A percentile compares a stretch with the other conserved stretches of the same genome.
These are phyloP conservation scores for Chernovozyma aurita DNA, from an alignment of 1,139 yeast genomes.

Conservation along the genomic window DNA sequence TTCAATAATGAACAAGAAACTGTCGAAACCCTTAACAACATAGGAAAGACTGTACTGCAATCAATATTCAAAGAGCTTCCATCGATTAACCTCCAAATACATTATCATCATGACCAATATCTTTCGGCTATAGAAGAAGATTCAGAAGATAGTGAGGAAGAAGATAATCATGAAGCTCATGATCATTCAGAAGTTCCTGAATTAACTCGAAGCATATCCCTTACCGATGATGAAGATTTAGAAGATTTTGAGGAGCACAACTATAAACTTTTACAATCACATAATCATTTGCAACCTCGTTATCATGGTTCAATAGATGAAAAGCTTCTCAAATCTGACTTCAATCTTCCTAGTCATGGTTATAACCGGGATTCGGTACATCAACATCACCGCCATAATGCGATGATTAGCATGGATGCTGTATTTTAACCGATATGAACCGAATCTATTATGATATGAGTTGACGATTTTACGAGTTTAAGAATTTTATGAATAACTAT, in stretches of 20 bases:
- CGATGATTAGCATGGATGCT: slow-evolving; percentile 5
- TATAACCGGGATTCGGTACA: too few relatives aligned
- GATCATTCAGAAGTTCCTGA: slow-evolving; percentile 4
- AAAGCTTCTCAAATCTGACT: not conserved
- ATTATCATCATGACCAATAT: not conserved
- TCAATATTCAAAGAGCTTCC: slow-evolving; percentile 4
- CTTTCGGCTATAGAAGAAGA: slow-evolving; percentile 4
- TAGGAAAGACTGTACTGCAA: slow-evolving; percentile 2
- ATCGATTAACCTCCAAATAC: slow-evolving; percentile 1
- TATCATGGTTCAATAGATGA: too few relatives aligned
- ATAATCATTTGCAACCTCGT: not conserved
- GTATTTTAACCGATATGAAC: slow-evolving; percentile 1
- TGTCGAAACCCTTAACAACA: too few relatives aligned
- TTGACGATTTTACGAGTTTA: too few relatives aligned
- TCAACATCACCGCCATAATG: slow-evolving; percentile 6
- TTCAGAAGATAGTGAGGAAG: slow-evolving; percentile 5
- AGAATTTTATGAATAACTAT: too few relatives aligned
- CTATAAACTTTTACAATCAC: slow-evolving; percentile 2
- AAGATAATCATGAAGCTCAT: too few relatives aligned
- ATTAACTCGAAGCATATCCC: slow-evolving; percentile 4
- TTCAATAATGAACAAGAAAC: slow-evolving; percentile 1
- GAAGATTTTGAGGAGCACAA: slow-evolving; percentile 5
- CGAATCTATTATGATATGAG: too few relatives aligned
- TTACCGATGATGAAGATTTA: slow-evolving; percentile 7
- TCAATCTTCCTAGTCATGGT: too few relatives aligned